phyloP scores from a whole-genome alignment of 768 basidiomycete species.

The Candolleomyces aberdarensis region DNA sequence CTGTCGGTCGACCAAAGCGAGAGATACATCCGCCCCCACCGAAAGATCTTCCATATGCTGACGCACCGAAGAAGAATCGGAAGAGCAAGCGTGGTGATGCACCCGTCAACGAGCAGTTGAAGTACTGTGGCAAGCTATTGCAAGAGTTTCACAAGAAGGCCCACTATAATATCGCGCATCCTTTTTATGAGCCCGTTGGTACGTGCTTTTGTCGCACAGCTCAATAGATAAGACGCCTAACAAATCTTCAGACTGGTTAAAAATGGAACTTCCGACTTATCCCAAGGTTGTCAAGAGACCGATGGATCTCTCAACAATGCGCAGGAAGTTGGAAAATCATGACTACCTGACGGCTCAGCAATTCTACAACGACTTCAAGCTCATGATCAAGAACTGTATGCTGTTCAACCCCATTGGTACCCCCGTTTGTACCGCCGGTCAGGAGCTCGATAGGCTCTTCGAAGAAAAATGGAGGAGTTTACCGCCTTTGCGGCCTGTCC shows the following conservation, averaged over 20 bases:
- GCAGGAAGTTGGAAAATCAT: slow-evolving; percentile 72
- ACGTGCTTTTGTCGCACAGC: slow-evolving; percentile 29
- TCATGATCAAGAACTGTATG: slow-evolving; percentile 94
- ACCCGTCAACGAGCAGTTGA: slow-evolving; percentile 77
- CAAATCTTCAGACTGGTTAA: slow-evolving; percentile 59
- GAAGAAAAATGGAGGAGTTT: slow-evolving; percentile 88
- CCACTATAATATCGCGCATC: slow-evolving; percentile 65
- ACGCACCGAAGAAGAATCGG: slow-evolving; percentile 66
- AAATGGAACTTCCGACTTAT: slow-evolving; percentile 80
- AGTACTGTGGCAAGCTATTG: slow-evolving; percentile 75
- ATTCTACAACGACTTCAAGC: slow-evolving; percentile 88
- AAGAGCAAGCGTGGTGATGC: slow-evolving; percentile 66
- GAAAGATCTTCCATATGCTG: slow-evolving; percentile 84
- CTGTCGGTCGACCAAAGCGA: slow-evolving; percentile 83
- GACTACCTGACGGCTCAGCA: slow-evolving; percentile 76
- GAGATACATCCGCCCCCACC: slow-evolving; percentile 96
- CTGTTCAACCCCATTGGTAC: slow-evolving; percentile 88
- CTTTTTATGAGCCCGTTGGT: slow-evolving; percentile 96
- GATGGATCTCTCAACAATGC: slow-evolving; percentile 93
- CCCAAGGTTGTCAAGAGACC: slow-evolving; percentile 88
- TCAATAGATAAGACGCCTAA: slow-evolving; percentile 8
- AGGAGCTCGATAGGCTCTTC: slow-evolving; percentile 82
- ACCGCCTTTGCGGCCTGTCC: slow-evolving; percentile 51
- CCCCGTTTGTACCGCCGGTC: slow-evolving; percentile 82
- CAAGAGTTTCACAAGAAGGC: slow-evolving; percentile 77